phyloP scores from a whole-genome alignment of 306 rosid genomes.

The Dalbergia cochinchinensis region DNA sequence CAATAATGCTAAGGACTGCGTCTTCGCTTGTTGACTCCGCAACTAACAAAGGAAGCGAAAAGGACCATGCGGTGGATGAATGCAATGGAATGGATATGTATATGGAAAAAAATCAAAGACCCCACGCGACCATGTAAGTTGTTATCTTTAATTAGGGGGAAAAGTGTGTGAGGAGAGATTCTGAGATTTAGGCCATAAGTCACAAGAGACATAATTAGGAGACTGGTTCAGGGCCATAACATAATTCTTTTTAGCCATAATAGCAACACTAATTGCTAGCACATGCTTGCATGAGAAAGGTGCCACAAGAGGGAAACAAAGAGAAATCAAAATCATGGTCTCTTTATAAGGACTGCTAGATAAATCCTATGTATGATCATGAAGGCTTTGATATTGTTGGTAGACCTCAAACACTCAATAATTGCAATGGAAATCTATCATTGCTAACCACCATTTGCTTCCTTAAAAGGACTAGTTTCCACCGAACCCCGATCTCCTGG shows the following conservation, averaged over 20 bases:
- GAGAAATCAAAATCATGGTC: slow-evolving; percentile 37
- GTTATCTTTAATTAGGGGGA: slow-evolving; percentile 9
- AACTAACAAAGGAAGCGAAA: slow-evolving; percentile 53
- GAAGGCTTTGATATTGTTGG: slow-evolving; percentile 63
- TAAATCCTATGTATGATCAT: slow-evolving; percentile 52
- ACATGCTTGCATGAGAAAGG: slow-evolving; percentile 73
- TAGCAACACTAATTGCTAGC: slow-evolving; percentile 60
- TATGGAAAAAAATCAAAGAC: slow-evolving; percentile 42
- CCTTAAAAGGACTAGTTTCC: slow-evolving; percentile 62
- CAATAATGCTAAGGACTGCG: slow-evolving; percentile 52
- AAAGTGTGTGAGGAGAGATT: slow-evolving; percentile 27
- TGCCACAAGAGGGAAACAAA: slow-evolving; percentile 19
- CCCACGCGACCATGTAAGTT: slow-evolving; percentile 42
- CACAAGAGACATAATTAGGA: slow-evolving; percentile 55
- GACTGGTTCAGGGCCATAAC: slow-evolving; percentile 45
- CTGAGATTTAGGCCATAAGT: slow-evolving; percentile 38
- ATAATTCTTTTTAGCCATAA: slow-evolving; percentile 56
- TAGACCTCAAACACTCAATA: slow-evolving; percentile 63
- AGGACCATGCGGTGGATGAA: slow-evolving; percentile 15
- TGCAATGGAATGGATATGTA: slow-evolving; percentile 9
- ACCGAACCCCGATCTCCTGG: slow-evolving; percentile 50
- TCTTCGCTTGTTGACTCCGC: slow-evolving; percentile 82
- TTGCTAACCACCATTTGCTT: slow-evolving; percentile 63
- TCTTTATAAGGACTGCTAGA: slow-evolving; percentile 54
- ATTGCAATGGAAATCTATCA: slow-evolving; percentile 39